Evolutionary conservation across 495 filamentous ascomycete genomes (phyloP).

Genomic region (Cudoniella acicularis): DNA sequence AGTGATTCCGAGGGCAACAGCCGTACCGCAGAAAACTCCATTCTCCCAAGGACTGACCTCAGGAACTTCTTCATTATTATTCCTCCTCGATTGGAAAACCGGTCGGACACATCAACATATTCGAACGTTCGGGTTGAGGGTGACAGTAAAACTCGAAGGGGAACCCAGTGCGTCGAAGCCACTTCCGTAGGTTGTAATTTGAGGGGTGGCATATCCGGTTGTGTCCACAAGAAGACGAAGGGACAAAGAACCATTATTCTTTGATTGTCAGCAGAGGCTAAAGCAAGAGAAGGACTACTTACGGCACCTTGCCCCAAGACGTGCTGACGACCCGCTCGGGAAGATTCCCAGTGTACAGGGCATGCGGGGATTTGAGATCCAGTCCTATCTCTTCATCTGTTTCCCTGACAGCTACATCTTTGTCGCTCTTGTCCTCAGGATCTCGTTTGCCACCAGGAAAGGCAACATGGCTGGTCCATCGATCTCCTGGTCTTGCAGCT

Average conservation of each 20-base stretch:
- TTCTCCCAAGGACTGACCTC: slow-evolving; percentile 57
- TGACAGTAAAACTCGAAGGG: slow-evolving; percentile 60
- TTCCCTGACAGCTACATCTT: slow-evolving; percentile 64
- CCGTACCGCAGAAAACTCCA: slow-evolving; percentile 68
- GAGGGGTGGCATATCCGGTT: slow-evolving; percentile 53
- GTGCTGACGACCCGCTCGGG: slow-evolving; percentile 71
- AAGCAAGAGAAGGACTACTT: slow-evolving; percentile 28
- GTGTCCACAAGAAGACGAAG: slow-evolving; percentile 64
- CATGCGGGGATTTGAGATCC: slow-evolving; percentile 52
- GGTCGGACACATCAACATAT: slow-evolving; percentile 63
- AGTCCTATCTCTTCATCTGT: slow-evolving; percentile 70
- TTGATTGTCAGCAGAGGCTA: slow-evolving; percentile 11
- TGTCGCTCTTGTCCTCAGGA: slow-evolving; percentile 62
- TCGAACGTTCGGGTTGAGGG: slow-evolving; percentile 59
- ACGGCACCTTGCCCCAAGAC: slow-evolving; percentile 67
- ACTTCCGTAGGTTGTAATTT: slow-evolving; percentile 70
- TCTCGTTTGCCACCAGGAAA: slow-evolving; percentile 73
- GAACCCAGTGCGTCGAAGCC: slow-evolving; percentile 74
- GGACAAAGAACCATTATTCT: slow-evolving; percentile 78
- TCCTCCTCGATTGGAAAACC: slow-evolving; percentile 51
- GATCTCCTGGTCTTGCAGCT: slow-evolving; percentile 64
- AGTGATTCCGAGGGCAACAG: slow-evolving; percentile 53
- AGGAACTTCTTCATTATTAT: slow-evolving; percentile 47
- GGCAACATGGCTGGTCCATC: slow-evolving; percentile 75
- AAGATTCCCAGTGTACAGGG: slow-evolving; percentile 61